Evolutionary conservation across 73 alveolate genomes (phyloP).

Genomic region (Paramecium tetraurelia): DNA sequence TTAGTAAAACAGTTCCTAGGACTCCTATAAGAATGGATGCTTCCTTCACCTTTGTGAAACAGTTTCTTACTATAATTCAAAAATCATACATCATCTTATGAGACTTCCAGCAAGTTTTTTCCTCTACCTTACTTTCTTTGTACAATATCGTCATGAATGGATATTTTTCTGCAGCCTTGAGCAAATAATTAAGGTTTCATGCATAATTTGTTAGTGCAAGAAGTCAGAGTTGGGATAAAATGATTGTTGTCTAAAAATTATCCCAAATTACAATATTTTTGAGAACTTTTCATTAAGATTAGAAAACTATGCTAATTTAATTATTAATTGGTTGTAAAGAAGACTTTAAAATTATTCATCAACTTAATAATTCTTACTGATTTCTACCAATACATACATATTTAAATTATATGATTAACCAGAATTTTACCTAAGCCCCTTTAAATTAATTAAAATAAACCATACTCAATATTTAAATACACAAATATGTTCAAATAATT

Average conservation of each 20-base stretch:
- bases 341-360: not conserved
- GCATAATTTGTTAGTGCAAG: not conserved
- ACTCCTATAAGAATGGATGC: not conserved
- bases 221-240: not conserved
- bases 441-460: not conserved
- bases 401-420: not conserved
- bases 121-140: not conserved
- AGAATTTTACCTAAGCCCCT: not conserved
- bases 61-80: not conserved
- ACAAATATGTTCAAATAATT: not conserved
- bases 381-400: not conserved
- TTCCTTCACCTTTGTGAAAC: not conserved
- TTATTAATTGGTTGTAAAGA: not conserved
- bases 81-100: not conserved
- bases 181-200: not conserved
- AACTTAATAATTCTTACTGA: not conserved
- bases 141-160: not conserved
- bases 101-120: not conserved
- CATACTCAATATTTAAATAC: not conserved
- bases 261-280: not conserved
- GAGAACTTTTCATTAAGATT: not conserved
- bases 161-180: not conserved
- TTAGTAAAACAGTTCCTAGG: not conserved
- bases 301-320: not conserved
- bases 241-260: not conserved